Percentiles rank a stretch among this genome's conserved stretches.
These are phyloP conservation scores for Coemansia sp. DNA, from an alignment of 192 early-diverging fungal species.

Conservation along the genomic window DNA sequence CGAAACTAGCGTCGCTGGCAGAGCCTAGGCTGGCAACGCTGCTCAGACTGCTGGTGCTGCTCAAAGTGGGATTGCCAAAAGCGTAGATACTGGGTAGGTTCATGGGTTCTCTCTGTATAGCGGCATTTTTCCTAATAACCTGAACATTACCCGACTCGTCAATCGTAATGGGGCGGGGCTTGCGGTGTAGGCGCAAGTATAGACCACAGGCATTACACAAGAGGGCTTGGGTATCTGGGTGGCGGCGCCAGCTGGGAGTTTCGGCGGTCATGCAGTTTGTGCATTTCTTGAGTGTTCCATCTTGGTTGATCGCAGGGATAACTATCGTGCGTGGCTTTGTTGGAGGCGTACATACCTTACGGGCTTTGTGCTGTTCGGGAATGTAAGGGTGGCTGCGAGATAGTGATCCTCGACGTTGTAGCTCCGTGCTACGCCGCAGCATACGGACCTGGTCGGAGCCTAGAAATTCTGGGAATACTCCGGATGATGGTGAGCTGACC, in stretches of 20 bases:
- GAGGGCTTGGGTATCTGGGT: slow-evolving; percentile 62
- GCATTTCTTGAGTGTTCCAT: slow-evolving; percentile 53
- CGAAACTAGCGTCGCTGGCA: neutral
- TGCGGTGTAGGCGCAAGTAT: slow-evolving; percentile 46
- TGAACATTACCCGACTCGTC: slow-evolving; percentile 46
- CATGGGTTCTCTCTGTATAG: slow-evolving; percentile 47
- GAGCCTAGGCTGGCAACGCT: neutral
- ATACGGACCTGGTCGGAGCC: slow-evolving; percentile 1
- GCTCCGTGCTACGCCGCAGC: slow-evolving; percentile 19
- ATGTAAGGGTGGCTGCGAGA: slow-evolving; percentile 32
- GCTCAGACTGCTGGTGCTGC: neutral
- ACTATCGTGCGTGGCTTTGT: slow-evolving; percentile 11
- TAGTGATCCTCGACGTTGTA: slow-evolving; percentile 8
- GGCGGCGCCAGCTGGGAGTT: slow-evolving; percentile 70
- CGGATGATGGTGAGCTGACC: neutral
- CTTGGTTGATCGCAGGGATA: slow-evolving; percentile 52
- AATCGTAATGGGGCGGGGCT: slow-evolving; percentile 39
- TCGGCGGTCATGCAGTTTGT: slow-evolving; percentile 64
- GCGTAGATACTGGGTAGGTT: slow-evolving; percentile 19
- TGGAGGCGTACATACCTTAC: neutral
- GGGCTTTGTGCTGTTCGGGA: neutral
- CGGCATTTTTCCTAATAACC: slow-evolving; percentile 54
- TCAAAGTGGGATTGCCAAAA: neutral
- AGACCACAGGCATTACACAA: slow-evolving; percentile 72
- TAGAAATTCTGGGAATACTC: neutral